A percentile compares a stretch with the other conserved stretches of the same genome.
Conservation (phyloP, 345 rosid species). For the Geranium brycei region DNA sequence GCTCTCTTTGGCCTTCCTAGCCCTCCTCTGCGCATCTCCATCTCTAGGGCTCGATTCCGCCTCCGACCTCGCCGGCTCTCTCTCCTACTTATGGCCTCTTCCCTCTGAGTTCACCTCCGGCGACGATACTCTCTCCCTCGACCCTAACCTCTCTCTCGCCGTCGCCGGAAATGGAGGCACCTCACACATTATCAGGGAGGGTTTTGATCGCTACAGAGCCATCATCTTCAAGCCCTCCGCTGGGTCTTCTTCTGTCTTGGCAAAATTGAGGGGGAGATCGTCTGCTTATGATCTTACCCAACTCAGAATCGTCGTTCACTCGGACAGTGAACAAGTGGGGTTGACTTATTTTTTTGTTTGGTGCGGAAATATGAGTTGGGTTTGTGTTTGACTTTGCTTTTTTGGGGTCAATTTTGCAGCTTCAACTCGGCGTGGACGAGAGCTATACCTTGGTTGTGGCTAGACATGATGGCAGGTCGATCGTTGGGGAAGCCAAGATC, state of each 20-base stretch:
- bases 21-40: conserved; percentile 12
- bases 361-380: background rate
- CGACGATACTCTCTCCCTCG: conserved; percentile 45
- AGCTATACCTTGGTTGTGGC: conserved; percentile 37
- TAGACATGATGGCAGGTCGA: conserved; percentile 34
- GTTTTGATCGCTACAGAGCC: conserved; percentile 52
- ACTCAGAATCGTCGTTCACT: conserved; percentile 48
- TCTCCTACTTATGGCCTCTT: conserved; percentile 63
- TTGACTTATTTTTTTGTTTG: background rate
- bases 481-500: conserved; percentile 46
- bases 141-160: conserved; percentile 41
- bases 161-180: conserved; percentile 38
- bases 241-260: conserved; percentile 21
- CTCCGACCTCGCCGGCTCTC: conserved; percentile 16
- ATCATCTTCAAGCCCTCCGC: conserved; percentile 47
- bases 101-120: conserved; percentile 60
- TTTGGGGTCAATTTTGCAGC: too few species aligned
- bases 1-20: conserved; percentile 1
- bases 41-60: conserved; percentile 4
- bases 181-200: conserved; percentile 43
- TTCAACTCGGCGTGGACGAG: conserved; percentile 54
- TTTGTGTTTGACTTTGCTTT: background rate
- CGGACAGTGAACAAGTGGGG: conserved; percentile 48
- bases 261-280: conserved; percentile 17
- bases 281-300: conserved; percentile 43